Evolutionary conservation across 2,329 filamentous ascomycete genomes (phyloP).

Genomic region (Volutella citrinella): DNA sequence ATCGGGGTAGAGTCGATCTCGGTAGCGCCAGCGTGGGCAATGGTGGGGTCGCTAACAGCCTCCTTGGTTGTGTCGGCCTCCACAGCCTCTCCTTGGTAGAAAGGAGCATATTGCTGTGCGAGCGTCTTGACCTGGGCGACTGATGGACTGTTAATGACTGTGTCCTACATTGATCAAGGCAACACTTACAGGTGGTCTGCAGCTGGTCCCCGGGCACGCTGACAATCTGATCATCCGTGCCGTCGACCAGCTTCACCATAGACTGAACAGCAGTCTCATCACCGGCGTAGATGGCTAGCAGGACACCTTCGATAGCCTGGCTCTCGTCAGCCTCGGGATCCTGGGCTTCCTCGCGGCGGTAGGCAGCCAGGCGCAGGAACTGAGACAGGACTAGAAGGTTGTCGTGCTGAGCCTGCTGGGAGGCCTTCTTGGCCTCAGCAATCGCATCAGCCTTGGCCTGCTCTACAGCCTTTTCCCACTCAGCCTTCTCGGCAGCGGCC

Average conservation of each 20-base stretch:
- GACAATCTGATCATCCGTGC: conserved; percentile 62
- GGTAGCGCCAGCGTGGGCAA: conserved; percentile 63
- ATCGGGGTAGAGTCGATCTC: conserved; percentile 57
- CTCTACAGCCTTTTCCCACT: conserved; percentile 56
- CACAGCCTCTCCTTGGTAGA: conserved; percentile 30
- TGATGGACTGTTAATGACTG: too few relatives aligned
- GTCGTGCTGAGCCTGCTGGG: conserved; percentile 56
- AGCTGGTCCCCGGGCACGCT: conserved; percentile 64
- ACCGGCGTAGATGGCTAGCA: conserved; percentile 75
- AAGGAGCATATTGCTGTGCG: conserved; percentile 48
- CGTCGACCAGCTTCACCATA: conserved; percentile 75
- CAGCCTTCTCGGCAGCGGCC: conserved; percentile 55
- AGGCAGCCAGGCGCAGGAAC: conserved; percentile 76
- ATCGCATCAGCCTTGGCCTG: conserved; percentile 53
- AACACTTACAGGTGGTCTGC: conserved; percentile 66
- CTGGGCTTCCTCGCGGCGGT: conserved; percentile 67
- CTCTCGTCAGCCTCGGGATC: conserved; percentile 67
- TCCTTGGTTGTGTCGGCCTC: conserved; percentile 34
- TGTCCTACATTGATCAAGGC: too few relatives aligned
- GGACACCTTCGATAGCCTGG: conserved; percentile 75
- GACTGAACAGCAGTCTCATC: conserved; percentile 71
- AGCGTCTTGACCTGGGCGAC: conserved; percentile 41
- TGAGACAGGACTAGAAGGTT: conserved; percentile 71
- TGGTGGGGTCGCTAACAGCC: conserved; percentile 58
- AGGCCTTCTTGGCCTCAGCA: conserved; percentile 48